Percentiles rank a stretch among this genome's conserved stretches.
phyloP scores from a whole-genome alignment of 495 filamentous ascomycete species.

The Entonaema liquescens region DNA sequence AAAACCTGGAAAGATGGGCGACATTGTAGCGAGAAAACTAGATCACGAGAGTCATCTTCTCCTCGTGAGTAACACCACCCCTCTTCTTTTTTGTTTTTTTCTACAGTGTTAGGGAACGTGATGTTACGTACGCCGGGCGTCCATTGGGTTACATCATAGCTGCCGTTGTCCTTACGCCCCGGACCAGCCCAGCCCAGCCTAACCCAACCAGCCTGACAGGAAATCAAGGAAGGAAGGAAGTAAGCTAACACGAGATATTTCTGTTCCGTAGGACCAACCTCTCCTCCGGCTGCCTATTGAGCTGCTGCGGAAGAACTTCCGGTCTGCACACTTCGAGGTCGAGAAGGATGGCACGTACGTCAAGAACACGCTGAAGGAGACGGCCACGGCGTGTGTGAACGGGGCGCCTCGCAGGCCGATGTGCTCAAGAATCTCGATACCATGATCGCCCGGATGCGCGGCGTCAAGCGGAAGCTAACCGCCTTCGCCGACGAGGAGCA shows the following conservation, averaged over 20 bases:
- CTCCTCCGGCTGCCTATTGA: constrained; percentile 92
- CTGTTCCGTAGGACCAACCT: constrained; percentile 79
- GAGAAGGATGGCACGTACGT: constrained; percentile 80
- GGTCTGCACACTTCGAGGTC: constrained; percentile 80
- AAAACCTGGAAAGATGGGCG: constrained; percentile 50
- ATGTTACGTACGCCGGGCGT: neutral
- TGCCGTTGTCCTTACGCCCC: neutral
- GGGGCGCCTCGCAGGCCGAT: constrained; percentile 68
- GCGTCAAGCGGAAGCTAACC: constrained; percentile 86
- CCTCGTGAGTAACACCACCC: constrained; percentile 47
- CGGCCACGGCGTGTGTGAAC: constrained; percentile 71
- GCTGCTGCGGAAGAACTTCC: constrained; percentile 91
- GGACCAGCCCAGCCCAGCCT: neutral
- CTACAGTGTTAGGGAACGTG: neutral
- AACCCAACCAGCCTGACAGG: neutral
- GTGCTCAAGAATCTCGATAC: constrained; percentile 78
- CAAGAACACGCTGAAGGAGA: constrained; percentile 72
- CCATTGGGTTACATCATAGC: constrained; percentile 6
- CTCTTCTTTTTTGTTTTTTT: neutral
- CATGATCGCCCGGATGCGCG: constrained; percentile 85
- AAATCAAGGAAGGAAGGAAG: neutral
- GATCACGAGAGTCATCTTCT: constrained; percentile 60
- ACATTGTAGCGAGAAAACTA: constrained; percentile 54
- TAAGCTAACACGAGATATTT: neutral
- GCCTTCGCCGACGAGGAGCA: constrained; percentile 79